Conservation (phyloP, 2,329 filamentous ascomycete species). For the Chrysoporthe austroafricana region DNA sequence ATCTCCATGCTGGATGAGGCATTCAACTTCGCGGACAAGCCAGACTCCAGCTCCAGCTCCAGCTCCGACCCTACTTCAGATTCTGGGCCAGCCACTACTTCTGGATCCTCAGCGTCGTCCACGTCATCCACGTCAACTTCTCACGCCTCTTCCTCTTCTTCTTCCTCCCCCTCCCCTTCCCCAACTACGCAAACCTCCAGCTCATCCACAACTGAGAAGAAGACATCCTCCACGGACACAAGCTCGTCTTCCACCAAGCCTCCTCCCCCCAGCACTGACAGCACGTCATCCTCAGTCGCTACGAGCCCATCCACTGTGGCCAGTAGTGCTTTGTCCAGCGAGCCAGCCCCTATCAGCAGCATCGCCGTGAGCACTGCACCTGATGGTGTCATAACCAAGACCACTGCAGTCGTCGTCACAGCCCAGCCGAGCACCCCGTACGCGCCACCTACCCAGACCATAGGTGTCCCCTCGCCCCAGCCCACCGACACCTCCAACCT, state of each 20-base stretch:
- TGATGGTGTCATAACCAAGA: neutral
- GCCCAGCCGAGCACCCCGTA: neutral
- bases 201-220: neutral
- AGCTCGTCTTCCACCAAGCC: neutral
- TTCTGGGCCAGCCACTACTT: neutral
- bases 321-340: neutral
- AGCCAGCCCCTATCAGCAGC: neutral
- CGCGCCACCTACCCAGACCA: neutral
- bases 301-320: neutral
- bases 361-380: neutral
- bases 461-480: neutral
- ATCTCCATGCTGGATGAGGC: neutral
- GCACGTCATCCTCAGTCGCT: neutral
- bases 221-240: neutral
- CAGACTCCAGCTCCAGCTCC: neutral
- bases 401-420: neutral
- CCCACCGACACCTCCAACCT: neutral
- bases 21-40: neutral
- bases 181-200: neutral
- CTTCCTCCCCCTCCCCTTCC: neutral
- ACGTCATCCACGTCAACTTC: neutral
- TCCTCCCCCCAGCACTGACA: neutral
- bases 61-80: neutral
- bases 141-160: neutral
- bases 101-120: neutral